A percentile compares a stretch with the other conserved stretches of the same genome.
phyloP scores from a whole-genome alignment of 768 basidiomycete species.

The Fomitopsis pulvina region DNA sequence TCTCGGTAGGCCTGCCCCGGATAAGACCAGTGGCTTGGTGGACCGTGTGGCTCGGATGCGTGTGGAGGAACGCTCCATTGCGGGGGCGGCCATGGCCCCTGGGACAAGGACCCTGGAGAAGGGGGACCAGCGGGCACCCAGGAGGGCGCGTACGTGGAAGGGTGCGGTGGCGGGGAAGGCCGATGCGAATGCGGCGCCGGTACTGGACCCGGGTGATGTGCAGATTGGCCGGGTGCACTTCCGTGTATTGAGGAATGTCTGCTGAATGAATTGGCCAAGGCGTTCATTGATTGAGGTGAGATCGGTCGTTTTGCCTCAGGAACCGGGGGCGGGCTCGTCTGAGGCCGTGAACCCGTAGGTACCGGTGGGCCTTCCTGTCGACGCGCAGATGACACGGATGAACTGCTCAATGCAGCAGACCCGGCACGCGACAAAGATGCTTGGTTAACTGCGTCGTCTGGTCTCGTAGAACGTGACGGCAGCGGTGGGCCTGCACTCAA shows the following conservation, averaged over 20 bases:
- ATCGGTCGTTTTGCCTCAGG: conserved; percentile 7
- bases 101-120: conserved; percentile 6
- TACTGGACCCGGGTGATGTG: conserved; percentile 5
- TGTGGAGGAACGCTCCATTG: conserved; percentile 15
- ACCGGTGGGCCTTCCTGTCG: conserved; percentile 7
- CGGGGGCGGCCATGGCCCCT: conserved; percentile 17
- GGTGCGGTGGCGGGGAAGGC: conserved; percentile 3
- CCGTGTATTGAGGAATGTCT: conserved; percentile 27
- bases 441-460: not conserved
- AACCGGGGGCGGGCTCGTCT: conserved; percentile 6
- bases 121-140: conserved; percentile 9
- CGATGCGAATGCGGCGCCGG: conserved; percentile 11
- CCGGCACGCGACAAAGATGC: not conserved
- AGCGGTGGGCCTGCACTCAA: not conserved
- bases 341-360: conserved; percentile 7
- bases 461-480: not conserved
- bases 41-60: not conserved
- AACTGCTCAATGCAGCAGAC: conserved; percentile 1
- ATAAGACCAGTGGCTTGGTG: not conserved
- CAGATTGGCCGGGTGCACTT: too few relatives aligned
- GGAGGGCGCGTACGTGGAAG: conserved; percentile 1
- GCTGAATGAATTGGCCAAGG: conserved; percentile 33
- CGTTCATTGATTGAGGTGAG: conserved; percentile 18
- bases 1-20: not conserved
- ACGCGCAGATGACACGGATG: not conserved